Percentiles rank a stretch among this genome's conserved stretches.
Conservation (phyloP, 2,329 filamentous ascomycete species). For the Neopestalotiopsis sp. region DNA sequence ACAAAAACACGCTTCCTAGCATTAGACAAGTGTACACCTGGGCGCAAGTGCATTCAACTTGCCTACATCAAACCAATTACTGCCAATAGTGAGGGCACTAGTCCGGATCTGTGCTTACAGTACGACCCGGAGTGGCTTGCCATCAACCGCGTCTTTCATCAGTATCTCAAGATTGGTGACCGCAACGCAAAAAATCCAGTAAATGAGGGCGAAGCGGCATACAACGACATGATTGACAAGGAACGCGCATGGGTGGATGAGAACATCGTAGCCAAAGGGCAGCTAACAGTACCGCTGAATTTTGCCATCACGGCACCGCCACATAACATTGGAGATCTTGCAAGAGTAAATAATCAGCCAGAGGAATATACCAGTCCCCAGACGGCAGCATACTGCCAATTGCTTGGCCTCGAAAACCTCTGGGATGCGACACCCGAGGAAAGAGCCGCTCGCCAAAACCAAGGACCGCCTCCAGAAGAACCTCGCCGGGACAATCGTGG, state of each 20-base stretch:
- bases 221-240: conserved; percentile 69
- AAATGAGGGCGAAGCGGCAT: conserved; percentile 72
- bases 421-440: conserved; percentile 79
- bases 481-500: conserved; percentile 23
- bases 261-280: conserved; percentile 67
- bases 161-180: conserved; percentile 68
- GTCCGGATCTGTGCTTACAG: conserved; percentile 58
- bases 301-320: conserved; percentile 79
- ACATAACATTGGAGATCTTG: conserved; percentile 63
- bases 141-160: conserved; percentile 83
- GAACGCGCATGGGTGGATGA: conserved; percentile 83
- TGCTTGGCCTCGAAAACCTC: conserved; percentile 78
- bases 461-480: conserved; percentile 57
- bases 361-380: conserved; percentile 87
- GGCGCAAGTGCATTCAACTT: conserved; percentile 83
- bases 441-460: conserved; percentile 60
- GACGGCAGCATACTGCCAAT: conserved; percentile 79
- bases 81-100: conserved; percentile 24
- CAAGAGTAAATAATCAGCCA: conserved; percentile 67
- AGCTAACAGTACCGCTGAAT: conserved; percentile 76
- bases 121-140: conserved; percentile 97
- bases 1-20: conserved; percentile 83
- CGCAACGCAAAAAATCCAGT: conserved; percentile 55
- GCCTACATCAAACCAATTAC: conserved; percentile 62
- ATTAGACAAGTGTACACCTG: conserved; percentile 86